Conservation (phyloP, 2,329 filamentous ascomycete genomes). For the Colletotrichum paranaense region DNA sequence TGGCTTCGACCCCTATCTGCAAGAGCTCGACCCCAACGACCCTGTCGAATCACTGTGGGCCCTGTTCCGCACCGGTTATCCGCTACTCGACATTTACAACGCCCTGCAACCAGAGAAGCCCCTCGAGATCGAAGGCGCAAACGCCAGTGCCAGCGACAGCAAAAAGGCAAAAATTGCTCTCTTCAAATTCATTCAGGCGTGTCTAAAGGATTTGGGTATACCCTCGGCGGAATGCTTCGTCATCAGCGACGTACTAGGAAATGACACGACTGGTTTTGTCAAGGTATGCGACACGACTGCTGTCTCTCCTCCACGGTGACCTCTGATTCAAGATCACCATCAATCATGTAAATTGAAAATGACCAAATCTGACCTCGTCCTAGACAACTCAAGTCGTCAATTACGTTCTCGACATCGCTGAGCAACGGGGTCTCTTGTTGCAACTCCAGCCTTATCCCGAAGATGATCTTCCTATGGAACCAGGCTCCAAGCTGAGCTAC, state of each 20-base stretch:
- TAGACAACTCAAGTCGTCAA: conserved; percentile 90
- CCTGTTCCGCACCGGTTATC: conserved; percentile 84
- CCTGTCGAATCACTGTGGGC: conserved; percentile 94
- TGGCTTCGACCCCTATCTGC: conserved; percentile 80
- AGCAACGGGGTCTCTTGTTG: conserved; percentile 79
- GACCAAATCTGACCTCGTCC: conserved; percentile 5
- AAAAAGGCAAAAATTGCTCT: conserved; percentile 89
- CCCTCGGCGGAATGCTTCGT: conserved; percentile 88
- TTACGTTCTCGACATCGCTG: conserved; percentile 86
- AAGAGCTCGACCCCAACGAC: conserved; percentile 75
- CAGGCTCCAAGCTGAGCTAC: conserved; percentile 77
- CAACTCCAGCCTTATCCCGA: conserved; percentile 69
- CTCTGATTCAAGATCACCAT: background rate
- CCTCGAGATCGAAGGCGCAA: conserved; percentile 74
- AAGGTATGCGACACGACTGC: conserved; percentile 69
- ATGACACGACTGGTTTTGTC: conserved; percentile 96
- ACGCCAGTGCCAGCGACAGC: conserved; percentile 66
- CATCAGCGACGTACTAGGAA: conserved; percentile 89
- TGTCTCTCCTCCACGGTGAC: background rate
- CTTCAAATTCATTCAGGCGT: conserved; percentile 93
- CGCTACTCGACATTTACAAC: conserved; percentile 91
- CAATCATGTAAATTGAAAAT: conserved; percentile 3
- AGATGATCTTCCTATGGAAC: conserved; percentile 60
- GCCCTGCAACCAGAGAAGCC: conserved; percentile 77
- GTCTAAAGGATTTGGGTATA: conserved; percentile 83